These are phyloP conservation scores for Fusarium brachygibbosum DNA, from an alignment of 2,329 filamentous ascomycete genomes.

Conservation along the genomic window DNA sequence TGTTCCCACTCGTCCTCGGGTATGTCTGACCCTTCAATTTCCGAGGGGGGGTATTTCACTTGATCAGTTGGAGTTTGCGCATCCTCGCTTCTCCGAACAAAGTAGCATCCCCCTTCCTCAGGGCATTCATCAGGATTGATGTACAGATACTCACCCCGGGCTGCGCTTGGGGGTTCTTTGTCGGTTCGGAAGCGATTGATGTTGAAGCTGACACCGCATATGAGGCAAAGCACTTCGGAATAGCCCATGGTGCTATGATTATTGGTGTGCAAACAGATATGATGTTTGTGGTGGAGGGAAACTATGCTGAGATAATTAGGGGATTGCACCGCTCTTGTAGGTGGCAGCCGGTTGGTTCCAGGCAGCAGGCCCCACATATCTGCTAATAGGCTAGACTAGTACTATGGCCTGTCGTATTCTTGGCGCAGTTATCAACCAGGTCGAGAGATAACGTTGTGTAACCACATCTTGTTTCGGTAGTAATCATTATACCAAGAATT, in stretches of 20 bases:
- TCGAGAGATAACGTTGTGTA: too few relatives aligned
- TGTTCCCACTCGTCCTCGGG: slow-evolving; percentile 39
- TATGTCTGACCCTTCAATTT: not conserved
- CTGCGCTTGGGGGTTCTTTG: slow-evolving; percentile 39
- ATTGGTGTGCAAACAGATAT: fast-evolving
- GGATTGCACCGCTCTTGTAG: not conserved
- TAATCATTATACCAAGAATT: too few relatives aligned
- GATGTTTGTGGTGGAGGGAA: not conserved
- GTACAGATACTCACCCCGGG: slow-evolving; percentile 12
- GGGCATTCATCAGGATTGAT: not conserved
- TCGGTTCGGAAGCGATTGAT: slow-evolving; percentile 44
- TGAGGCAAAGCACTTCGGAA: slow-evolving; percentile 6
- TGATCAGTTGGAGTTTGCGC: not conserved
- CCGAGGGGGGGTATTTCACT: not conserved
- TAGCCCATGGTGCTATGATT: not conserved
- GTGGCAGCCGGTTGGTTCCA: not conserved
- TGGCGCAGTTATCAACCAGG: too few relatives aligned
- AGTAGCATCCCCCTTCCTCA: slow-evolving; percentile 13
- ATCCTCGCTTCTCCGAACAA: not conserved
- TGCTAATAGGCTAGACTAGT: not conserved
- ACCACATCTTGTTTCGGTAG: too few relatives aligned
- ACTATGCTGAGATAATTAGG: fast-evolving
- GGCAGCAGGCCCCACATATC: slow-evolving; percentile 3
- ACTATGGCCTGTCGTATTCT: too few relatives aligned
- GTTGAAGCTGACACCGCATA: slow-evolving; percentile 48